These are phyloP conservation scores for Malassezia sympodialis DNA, from an alignment of 1,284 basidiomycete species.

Conservation along the genomic window DNA sequence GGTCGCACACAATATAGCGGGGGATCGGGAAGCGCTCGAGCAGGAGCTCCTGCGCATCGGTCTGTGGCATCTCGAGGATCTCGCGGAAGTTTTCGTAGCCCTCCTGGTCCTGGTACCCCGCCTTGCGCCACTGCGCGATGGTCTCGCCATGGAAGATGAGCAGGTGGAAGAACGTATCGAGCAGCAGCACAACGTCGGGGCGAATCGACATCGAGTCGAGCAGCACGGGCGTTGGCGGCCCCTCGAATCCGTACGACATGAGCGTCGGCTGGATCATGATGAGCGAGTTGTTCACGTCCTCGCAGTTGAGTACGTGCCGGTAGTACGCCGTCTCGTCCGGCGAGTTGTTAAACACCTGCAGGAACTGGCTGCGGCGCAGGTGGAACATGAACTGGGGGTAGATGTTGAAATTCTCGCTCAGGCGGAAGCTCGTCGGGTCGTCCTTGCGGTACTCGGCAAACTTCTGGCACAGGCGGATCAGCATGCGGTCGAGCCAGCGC, in stretches of 20 bases:
- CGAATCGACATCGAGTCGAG: conserved; percentile 97
- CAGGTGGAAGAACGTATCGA: conserved; percentile 99
- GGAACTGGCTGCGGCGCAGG: conserved; percentile 86
- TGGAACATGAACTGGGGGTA: conserved; percentile 99
- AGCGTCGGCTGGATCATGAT: conserved; percentile 99
- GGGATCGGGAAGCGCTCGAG: conserved; percentile 93
- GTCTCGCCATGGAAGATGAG: conserved; percentile 99
- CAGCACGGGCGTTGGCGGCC: conserved; percentile 77
- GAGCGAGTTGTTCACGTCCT: conserved; percentile 97
- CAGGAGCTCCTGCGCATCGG: conserved; percentile 66
- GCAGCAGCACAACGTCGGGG: conserved; percentile 88
- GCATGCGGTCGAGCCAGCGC: conserved; percentile 95
- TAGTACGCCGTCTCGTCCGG: conserved; percentile 99
- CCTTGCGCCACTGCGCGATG: conserved; percentile 93
- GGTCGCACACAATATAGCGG: conserved; percentile 94
- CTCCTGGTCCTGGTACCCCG: conserved; percentile 98
- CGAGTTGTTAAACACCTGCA: conserved; percentile 99
- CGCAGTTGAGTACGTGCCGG: conserved; percentile 89
- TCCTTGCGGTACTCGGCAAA: conserved; percentile 99
- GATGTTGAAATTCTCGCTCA: conserved; percentile 92
- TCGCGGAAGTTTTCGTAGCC: conserved; percentile 98
- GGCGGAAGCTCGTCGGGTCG: conserved; percentile 84
- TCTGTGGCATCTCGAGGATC: conserved; percentile 69
- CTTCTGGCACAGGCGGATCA: conserved; percentile 96
- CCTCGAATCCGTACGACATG: conserved; percentile 96